Evolutionary conservation across 495 filamentous ascomycete species (phyloP).

Genomic region (Amniculicola lignicola): DNA sequence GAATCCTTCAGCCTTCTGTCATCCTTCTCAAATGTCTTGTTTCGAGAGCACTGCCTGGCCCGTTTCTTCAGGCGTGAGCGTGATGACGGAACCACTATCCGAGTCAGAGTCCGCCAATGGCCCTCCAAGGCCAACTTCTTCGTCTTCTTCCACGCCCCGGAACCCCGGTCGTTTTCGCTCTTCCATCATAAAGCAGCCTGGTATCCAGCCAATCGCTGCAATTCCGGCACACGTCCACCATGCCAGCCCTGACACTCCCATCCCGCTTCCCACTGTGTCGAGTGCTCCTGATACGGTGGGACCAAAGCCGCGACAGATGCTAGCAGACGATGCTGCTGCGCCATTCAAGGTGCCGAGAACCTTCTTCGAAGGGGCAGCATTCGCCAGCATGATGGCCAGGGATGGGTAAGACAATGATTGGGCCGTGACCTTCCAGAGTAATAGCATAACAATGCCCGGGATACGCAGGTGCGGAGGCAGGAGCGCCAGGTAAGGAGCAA

Average conservation of each 20-base stretch:
- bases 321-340: constrained; percentile 85
- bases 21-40: constrained; percentile 2
- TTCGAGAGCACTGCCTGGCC: constrained; percentile 18
- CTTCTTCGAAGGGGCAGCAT: constrained; percentile 73
- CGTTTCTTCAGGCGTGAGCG: constrained; percentile 24
- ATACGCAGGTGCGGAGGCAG: constrained; percentile 68
- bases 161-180: constrained; percentile 29
- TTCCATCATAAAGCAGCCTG: constrained; percentile 48
- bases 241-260: constrained; percentile 77
- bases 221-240: constrained; percentile 89
- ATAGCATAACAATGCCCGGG: constrained; percentile 65
- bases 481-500: constrained; percentile 84
- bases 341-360: constrained; percentile 90
- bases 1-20: constrained; percentile 7
- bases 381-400: constrained; percentile 77
- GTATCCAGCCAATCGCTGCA: constrained; percentile 65
- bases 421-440: constrained; percentile 86
- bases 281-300: constrained; percentile 83
- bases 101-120: constrained; percentile 17
- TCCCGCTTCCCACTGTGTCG: constrained; percentile 72
- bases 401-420: constrained; percentile 82
- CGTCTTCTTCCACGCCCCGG: constrained; percentile 19
- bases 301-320: constrained; percentile 79
- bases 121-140: constrained; percentile 22
- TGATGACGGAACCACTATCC: constrained; percentile 25